These are phyloP conservation scores for Paxillus rubicundulus DNA, from an alignment of 768 basidiomycete genomes.

Conservation along the genomic window DNA sequence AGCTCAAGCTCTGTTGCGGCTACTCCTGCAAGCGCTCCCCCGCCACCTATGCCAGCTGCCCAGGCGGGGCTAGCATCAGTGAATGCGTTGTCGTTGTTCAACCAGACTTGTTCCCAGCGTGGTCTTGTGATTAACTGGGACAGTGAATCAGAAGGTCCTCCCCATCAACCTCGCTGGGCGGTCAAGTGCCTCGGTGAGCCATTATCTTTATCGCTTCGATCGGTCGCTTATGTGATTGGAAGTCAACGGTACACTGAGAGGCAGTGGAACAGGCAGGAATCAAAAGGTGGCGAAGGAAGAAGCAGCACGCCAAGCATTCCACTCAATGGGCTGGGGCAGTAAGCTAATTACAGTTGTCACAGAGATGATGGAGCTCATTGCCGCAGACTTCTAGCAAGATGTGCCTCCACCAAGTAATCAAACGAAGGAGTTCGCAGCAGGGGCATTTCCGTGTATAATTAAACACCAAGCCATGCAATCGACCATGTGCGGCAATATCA, in stretches of 20 bases:
- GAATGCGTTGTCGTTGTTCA: constrained; percentile 47
- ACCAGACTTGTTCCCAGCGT: constrained; percentile 52
- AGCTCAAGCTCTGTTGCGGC: constrained; percentile 14
- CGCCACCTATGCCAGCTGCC: constrained; percentile 22
- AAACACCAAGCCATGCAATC: neutral
- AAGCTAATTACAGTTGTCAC: constrained; percentile 1
- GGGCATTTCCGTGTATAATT: neutral
- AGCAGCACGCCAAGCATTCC: constrained; percentile 59
- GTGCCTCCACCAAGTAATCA: neutral
- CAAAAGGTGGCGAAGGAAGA: constrained; percentile 69
- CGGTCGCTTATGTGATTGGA: neutral
- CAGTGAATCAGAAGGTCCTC: constrained; percentile 45
- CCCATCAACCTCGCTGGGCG: constrained; percentile 57
- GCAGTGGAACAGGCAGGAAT: constrained; percentile 51
- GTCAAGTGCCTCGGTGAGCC: constrained; percentile 52
- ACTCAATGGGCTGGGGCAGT: constrained; percentile 51
- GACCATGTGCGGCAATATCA: neutral
- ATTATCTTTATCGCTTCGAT: neutral
- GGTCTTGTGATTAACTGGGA: constrained; percentile 45
- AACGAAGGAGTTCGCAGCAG: neutral
- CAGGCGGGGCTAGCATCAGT: constrained; percentile 21
- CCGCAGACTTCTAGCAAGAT: constrained; percentile 11
- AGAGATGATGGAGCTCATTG: neutral
- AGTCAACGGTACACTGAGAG: constrained; percentile 54
- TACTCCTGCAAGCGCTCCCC: constrained; percentile 11